Percentiles rank a stretch among this genome's conserved stretches.
Conservation (phyloP, 2,329 filamentous ascomycete genomes). For the Mariannaea elegans region DNA sequence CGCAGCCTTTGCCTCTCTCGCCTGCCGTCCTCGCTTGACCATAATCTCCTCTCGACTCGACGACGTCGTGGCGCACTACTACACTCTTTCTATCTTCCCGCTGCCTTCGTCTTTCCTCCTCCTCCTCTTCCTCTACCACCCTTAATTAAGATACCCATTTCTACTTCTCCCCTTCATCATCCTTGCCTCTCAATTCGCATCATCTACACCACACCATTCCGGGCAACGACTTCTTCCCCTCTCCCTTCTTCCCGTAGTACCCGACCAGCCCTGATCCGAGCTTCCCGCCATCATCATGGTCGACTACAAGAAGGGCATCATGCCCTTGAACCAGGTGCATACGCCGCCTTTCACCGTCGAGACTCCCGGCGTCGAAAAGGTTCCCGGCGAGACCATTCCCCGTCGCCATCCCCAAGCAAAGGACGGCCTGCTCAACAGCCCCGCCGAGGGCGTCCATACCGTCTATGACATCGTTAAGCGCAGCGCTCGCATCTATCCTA, state of each 20-base stretch:
- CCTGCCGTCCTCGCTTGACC: slow-evolving; percentile 12
- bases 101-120: background rate
- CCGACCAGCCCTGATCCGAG: slow-evolving; percentile 22
- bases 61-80: background rate
- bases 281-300: slow-evolving; percentile 32
- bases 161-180: slow-evolving; percentile 1
- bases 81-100: slow-evolving; percentile 16
- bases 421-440: slow-evolving; percentile 72
- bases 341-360: slow-evolving; percentile 81
- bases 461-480: slow-evolving; percentile 81
- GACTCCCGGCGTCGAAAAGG: slow-evolving; percentile 70
- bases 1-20: slow-evolving; percentile 2
- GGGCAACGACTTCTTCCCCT: slow-evolving; percentile 12
- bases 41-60: background rate
- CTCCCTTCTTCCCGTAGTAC: slow-evolving; percentile 11
- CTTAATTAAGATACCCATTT: slow-evolving; percentile 13
- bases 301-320: slow-evolving; percentile 53
- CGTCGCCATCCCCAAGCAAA: slow-evolving; percentile 77
- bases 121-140: background rate
- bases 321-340: slow-evolving; percentile 68
- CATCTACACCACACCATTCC: background rate
- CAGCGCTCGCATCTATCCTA: slow-evolving; percentile 69
- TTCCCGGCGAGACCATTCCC: slow-evolving; percentile 85
- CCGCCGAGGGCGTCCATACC: slow-evolving; percentile 75
- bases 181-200: slow-evolving; percentile 10